phyloP scores from a whole-genome alignment of 768 basidiomycete species.

The Agaricus sinodeliciosus region DNA sequence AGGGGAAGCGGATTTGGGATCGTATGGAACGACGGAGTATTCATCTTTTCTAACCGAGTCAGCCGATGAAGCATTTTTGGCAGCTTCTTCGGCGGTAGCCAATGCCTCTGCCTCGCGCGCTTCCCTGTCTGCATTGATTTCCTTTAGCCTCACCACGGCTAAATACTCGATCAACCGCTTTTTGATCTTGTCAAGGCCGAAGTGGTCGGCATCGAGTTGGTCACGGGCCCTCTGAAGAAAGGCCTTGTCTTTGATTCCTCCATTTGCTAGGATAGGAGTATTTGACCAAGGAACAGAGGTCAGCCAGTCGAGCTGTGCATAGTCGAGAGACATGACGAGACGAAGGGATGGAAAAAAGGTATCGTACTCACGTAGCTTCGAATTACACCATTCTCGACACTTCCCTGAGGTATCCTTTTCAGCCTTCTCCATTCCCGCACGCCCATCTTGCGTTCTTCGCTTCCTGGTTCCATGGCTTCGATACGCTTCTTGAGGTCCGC shows the following conservation, averaged over 20 bases:
- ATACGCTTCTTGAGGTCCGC: slow-evolving; percentile 66
- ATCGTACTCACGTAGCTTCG: slow-evolving; percentile 60
- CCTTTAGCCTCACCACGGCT: slow-evolving; percentile 68
- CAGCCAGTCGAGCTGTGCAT: slow-evolving; percentile 80
- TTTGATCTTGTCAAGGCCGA: slow-evolving; percentile 90
- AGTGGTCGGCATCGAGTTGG: slow-evolving; percentile 88
- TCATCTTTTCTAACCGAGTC: slow-evolving; percentile 10
- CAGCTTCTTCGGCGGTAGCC: slow-evolving; percentile 14
- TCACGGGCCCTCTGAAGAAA: slow-evolving; percentile 67
- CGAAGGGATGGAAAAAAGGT: slow-evolving; percentile 4
- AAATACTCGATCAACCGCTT: slow-evolving; percentile 87
- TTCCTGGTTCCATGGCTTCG: slow-evolving; percentile 64
- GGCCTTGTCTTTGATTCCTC: slow-evolving; percentile 37
- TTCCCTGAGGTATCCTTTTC: slow-evolving; percentile 83
- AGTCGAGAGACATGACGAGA: not conserved
- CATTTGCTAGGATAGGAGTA: slow-evolving; percentile 20
- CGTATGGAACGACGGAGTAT: slow-evolving; percentile 24
- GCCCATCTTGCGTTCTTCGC: slow-evolving; percentile 78
- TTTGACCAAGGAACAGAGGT: slow-evolving; percentile 81
- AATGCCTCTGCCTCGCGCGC: slow-evolving; percentile 17
- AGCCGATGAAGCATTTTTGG: slow-evolving; percentile 14
- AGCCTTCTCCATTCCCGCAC: slow-evolving; percentile 79
- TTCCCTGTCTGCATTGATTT: slow-evolving; percentile 35
- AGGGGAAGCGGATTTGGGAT: slow-evolving; percentile 13
- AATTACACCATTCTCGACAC: slow-evolving; percentile 87